phyloP scores from a whole-genome alignment of 1,139 yeast genomes.

The Protomyces pachydermus region DNA sequence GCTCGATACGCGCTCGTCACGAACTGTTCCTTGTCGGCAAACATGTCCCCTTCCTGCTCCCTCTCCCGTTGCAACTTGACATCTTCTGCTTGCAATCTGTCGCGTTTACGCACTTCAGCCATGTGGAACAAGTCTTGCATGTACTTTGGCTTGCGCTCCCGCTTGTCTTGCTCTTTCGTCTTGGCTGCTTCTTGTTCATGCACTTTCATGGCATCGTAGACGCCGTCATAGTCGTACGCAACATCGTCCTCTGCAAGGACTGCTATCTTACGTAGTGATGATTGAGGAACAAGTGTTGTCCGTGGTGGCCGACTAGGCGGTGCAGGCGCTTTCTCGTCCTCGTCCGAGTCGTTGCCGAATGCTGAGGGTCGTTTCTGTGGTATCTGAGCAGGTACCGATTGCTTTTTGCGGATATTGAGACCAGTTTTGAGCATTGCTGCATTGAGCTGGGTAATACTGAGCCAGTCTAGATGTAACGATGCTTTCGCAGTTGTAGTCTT shows the following conservation, averaged over 20 bases:
- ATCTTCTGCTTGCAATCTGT: slow-evolving; percentile 41
- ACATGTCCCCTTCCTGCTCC: slow-evolving; percentile 41
- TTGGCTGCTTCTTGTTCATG: slow-evolving; percentile 33
- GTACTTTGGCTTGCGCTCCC: slow-evolving; percentile 40
- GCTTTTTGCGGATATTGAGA: slow-evolving; percentile 10
- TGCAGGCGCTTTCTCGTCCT: background rate
- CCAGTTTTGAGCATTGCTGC: slow-evolving; percentile 13
- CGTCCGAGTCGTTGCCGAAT: slow-evolving; percentile 4
- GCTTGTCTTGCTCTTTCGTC: slow-evolving; percentile 25
- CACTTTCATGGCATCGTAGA: slow-evolving; percentile 41
- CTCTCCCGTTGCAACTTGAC: slow-evolving; percentile 38
- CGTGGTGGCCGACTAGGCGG: background rate
- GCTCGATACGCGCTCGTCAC: slow-evolving; percentile 45
- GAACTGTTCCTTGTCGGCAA: slow-evolving; percentile 44
- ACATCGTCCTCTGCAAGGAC: slow-evolving; percentile 3
- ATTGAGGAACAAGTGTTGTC: background rate
- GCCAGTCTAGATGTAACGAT: too few relatives aligned
- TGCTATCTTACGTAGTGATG: background rate
- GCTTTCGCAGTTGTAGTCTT: too few relatives aligned
- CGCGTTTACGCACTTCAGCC: slow-evolving; percentile 43
- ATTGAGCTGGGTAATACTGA: background rate
- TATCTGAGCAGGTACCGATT: background rate
- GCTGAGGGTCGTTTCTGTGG: background rate
- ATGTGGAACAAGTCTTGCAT: slow-evolving; percentile 43
- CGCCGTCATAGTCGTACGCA: slow-evolving; percentile 42